A percentile compares a stretch with the other conserved stretches of the same genome.
Conservation (phyloP, 2,329 filamentous ascomycete species). For the Cladosporium sphaerospermum region DNA sequence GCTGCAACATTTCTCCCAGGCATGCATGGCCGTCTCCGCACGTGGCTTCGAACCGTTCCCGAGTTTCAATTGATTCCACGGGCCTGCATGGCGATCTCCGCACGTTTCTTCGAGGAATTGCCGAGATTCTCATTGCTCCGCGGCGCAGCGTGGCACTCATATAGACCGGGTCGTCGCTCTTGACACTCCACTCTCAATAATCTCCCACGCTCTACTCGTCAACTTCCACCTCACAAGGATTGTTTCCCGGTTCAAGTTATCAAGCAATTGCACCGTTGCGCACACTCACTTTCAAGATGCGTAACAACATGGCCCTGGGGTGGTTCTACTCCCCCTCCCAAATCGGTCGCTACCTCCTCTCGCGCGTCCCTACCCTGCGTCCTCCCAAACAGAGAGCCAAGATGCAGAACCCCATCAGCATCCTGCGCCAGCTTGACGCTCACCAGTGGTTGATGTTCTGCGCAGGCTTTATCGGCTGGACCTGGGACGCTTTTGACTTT, state of each 20-base stretch:
- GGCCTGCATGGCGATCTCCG: not conserved
- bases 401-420: conserved; percentile 24
- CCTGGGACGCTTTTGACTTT: conserved; percentile 62
- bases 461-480: conserved; percentile 34
- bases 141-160: not conserved
- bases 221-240: not conserved
- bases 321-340: conserved; percentile 22
- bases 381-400: conserved; percentile 14
- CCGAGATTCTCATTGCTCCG: too few relatives aligned
- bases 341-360: conserved; percentile 17
- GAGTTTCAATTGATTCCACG: too few relatives aligned
- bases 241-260: not conserved
- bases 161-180: not conserved
- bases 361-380: conserved; percentile 15
- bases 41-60: too few relatives aligned
- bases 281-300: not conserved
- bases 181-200: not conserved
- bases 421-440: conserved; percentile 24
- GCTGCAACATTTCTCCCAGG: too few relatives aligned
- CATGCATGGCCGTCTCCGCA: too few relatives aligned
- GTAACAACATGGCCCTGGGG: conserved; percentile 13
- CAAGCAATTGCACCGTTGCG: not conserved
- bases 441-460: conserved; percentile 20
- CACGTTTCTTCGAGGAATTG: not conserved
- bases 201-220: not conserved